phyloP scores from a whole-genome alignment of 1,284 basidiomycete species.

The Flammula alnicola region DNA sequence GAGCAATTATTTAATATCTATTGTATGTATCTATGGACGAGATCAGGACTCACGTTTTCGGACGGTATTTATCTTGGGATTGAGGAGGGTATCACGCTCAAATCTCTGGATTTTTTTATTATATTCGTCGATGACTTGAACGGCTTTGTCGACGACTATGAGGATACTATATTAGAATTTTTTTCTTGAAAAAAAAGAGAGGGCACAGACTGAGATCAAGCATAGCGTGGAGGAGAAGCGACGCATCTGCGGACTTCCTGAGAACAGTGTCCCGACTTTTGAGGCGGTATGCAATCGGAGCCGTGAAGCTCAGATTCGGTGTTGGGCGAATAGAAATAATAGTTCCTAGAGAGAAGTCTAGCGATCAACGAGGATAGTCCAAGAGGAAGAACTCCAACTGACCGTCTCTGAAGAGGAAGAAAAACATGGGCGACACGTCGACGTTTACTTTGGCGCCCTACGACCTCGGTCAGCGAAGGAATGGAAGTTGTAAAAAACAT shows the following conservation, averaged over 20 bases:
- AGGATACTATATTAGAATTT: not conserved
- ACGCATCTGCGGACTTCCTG: slow-evolving; percentile 62
- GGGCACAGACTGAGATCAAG: slow-evolving; percentile 60
- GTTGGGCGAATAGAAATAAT: slow-evolving; percentile 62
- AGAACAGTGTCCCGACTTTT: slow-evolving; percentile 62
- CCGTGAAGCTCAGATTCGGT: slow-evolving; percentile 51
- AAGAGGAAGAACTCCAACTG: slow-evolving; percentile 37
- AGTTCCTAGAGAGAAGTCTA: slow-evolving; percentile 46
- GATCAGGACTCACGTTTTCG: slow-evolving; percentile 49
- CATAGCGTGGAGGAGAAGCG: slow-evolving; percentile 62
- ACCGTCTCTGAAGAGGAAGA: slow-evolving; percentile 70
- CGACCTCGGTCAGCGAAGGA: no score
- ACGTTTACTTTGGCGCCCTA: slow-evolving; percentile 63
- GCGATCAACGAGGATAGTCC: not conserved
- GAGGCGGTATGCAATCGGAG: slow-evolving; percentile 61
- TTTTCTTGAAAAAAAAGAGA: slow-evolving; percentile 38
- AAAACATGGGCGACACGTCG: slow-evolving; percentile 60
- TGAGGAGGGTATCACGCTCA: slow-evolving; percentile 61
- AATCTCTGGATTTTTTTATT: slow-evolving; percentile 63
- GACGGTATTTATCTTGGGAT: slow-evolving; percentile 63
- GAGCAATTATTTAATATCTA: no score
- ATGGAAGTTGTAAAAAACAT: not conserved
- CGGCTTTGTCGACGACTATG: slow-evolving; percentile 64
- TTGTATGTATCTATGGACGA: no score
- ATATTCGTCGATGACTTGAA: slow-evolving; percentile 70